phyloP scores from a whole-genome alignment of 305 asterid species.

The Salvia sclarea region DNA sequence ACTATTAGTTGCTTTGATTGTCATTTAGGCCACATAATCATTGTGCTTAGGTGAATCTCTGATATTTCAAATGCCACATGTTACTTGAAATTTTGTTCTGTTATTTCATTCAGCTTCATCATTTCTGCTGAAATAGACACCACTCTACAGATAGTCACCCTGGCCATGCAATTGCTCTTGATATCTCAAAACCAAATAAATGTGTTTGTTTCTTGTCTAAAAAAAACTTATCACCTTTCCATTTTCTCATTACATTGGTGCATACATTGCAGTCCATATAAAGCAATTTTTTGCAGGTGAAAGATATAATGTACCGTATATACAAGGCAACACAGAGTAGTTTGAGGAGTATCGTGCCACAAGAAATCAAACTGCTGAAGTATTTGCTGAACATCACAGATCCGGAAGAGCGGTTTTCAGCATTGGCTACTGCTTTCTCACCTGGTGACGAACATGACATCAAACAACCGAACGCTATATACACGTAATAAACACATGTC shows the following conservation, averaged over 20 bases:
- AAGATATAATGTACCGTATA: conserved; percentile 82
- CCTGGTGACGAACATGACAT: conserved; percentile 73
- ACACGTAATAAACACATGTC: conserved; percentile 63
- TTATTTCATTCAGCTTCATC: neutral
- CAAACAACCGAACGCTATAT: conserved; percentile 72
- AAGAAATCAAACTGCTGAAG: conserved; percentile 88
- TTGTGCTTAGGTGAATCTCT: neutral
- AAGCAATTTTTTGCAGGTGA: conserved; percentile 54
- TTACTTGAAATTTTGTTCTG: neutral
- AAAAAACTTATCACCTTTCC: neutral
- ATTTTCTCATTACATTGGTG: conserved; percentile 11
- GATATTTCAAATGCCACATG: neutral
- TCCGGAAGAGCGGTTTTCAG: conserved; percentile 95
- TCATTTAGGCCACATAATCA: neutral
- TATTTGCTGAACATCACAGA: conserved; percentile 79
- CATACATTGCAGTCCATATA: neutral
- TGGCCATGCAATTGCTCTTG: no score
- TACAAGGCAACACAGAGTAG: conserved; percentile 89
- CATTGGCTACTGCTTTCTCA: conserved; percentile 88
- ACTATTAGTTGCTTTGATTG: neutral
- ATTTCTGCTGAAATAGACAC: neutral
- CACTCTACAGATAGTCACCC: neutral
- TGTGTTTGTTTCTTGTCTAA: conserved; percentile 1
- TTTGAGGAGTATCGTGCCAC: conserved; percentile 80
- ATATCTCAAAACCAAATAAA: neutral